phyloP scores from a whole-genome alignment of 1,284 basidiomycete species.

The Cryptococcus floricola region DNA sequence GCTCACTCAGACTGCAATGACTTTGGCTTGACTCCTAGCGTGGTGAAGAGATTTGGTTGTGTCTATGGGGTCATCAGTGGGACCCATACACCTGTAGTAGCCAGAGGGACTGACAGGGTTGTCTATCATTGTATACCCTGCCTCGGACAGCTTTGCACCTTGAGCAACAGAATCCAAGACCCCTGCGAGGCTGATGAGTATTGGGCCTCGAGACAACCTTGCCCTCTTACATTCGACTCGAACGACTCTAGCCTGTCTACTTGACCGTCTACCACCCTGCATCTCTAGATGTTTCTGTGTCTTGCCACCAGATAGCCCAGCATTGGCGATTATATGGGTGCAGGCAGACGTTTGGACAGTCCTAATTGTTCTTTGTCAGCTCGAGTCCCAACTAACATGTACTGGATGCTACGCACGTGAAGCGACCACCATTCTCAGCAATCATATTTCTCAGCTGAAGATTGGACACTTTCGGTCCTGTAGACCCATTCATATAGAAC shows the following conservation, averaged over 20 bases:
- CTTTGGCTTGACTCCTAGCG: slow-evolving; percentile 33
- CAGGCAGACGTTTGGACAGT: slow-evolving; percentile 35
- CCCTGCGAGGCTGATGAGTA: slow-evolving; percentile 22
- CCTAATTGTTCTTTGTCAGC: slow-evolving; percentile 7
- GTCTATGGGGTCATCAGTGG: slow-evolving; percentile 17
- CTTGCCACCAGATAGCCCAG: slow-evolving; percentile 43
- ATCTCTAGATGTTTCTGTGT: slow-evolving; percentile 48
- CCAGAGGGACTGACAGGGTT: slow-evolving; percentile 36
- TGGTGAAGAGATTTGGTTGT: slow-evolving; percentile 33
- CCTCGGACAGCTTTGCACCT: slow-evolving; percentile 37
- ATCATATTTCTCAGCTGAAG: slow-evolving; percentile 48
- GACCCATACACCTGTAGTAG: background rate
- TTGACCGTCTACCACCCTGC: slow-evolving; percentile 32
- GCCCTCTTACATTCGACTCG: slow-evolving; percentile 43
- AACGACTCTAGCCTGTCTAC: slow-evolving; percentile 38
- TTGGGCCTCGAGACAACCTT: background rate
- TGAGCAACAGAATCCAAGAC: slow-evolving; percentile 41
- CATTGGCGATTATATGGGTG: slow-evolving; percentile 46
- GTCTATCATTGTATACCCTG: slow-evolving; percentile 41
- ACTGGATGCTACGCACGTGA: slow-evolving; percentile 24
- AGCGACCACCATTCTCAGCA: slow-evolving; percentile 43
- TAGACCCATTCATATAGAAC: slow-evolving; percentile 49
- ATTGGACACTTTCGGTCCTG: slow-evolving; percentile 44
- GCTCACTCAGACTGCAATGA: slow-evolving; percentile 5
- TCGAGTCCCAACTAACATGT: background rate